phyloP scores from a whole-genome alignment of 257 asterid species.

The Solanum okadae region DNA sequence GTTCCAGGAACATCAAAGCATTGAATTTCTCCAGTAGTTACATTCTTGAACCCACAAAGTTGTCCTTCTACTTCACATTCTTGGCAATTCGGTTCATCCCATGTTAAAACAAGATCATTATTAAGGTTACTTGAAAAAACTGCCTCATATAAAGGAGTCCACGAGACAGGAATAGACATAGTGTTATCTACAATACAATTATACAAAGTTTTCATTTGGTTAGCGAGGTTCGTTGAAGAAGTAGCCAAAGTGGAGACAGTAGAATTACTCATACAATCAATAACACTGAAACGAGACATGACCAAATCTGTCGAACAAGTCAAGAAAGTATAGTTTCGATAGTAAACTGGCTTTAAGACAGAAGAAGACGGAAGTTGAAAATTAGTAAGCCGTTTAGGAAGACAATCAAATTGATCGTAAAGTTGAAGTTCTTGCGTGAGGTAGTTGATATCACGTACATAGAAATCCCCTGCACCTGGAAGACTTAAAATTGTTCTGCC shows the following conservation, averaged over 20 bases:
- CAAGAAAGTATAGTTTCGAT: conserved; percentile 16
- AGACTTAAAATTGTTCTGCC: background rate
- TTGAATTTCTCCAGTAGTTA: background rate
- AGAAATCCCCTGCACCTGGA: conserved; percentile 5
- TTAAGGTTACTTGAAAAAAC: conserved; percentile 13
- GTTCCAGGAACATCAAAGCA: conserved; percentile 12
- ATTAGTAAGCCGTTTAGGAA: conserved; percentile 7
- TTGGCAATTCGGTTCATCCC: conserved; percentile 25
- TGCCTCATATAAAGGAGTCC: conserved; percentile 12
- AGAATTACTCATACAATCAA: conserved; percentile 12
- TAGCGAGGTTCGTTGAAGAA: conserved; percentile 16
- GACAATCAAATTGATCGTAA: conserved; percentile 22
- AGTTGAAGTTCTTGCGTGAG: background rate
- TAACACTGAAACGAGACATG: background rate
- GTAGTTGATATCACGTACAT: conserved; percentile 5
- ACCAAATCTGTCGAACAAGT: background rate
- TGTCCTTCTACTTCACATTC: conserved; percentile 23
- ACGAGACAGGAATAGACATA: conserved; percentile 31
- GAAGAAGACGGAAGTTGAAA: background rate
- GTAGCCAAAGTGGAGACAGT: conserved; percentile 33
- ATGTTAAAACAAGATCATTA: conserved; percentile 29
- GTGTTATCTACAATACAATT: conserved; percentile 25
- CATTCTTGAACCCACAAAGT: conserved; percentile 16
- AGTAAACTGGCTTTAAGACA: background rate
- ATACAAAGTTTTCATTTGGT: conserved; percentile 11